These are phyloP conservation scores for Suillus plorans DNA, from an alignment of 768 basidiomycete genomes.

Conservation along the genomic window DNA sequence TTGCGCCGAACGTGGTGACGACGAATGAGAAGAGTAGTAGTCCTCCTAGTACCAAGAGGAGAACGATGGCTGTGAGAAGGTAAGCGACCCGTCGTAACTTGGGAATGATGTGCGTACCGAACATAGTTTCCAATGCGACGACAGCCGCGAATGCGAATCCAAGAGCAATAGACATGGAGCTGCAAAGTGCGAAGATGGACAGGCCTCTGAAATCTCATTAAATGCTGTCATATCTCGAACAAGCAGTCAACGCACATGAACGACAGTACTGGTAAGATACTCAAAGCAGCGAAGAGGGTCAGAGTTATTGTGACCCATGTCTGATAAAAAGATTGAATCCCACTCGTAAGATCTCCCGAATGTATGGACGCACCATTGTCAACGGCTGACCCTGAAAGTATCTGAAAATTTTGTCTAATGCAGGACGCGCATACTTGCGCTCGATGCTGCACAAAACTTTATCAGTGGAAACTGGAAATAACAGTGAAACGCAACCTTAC, in stretches of 20 bases:
- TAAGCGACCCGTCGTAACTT: constrained; percentile 2
- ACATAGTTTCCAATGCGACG: constrained; percentile 27
- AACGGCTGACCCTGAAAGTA: constrained; percentile 26
- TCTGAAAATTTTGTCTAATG: constrained; percentile 23
- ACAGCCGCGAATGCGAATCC: constrained; percentile 32
- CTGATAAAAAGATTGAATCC: constrained; percentile 25
- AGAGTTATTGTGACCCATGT: constrained; percentile 30
- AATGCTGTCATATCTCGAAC: constrained; percentile 11
- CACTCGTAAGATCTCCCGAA: neutral
- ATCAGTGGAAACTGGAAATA: neutral
- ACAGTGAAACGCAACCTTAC: constrained; percentile 13
- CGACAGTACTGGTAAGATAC: constrained; percentile 32
- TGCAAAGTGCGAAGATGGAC: constrained; percentile 36
- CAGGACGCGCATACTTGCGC: constrained; percentile 42
- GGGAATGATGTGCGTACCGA: constrained; percentile 21
- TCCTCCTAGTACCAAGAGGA: constrained; percentile 32
- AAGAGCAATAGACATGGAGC: constrained; percentile 38
- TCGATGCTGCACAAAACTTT: constrained; percentile 36
- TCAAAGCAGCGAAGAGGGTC: constrained; percentile 37
- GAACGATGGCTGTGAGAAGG: constrained; percentile 29
- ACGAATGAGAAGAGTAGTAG: constrained; percentile 34
- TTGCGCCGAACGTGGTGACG: constrained; percentile 30
- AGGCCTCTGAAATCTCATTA: constrained; percentile 22
- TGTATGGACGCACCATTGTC: constrained; percentile 20
- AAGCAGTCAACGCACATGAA: constrained; percentile 38